A percentile compares a stretch with the other conserved stretches of the same genome.
Conservation (phyloP, 1,284 basidiomycete species). For the Cryptococcus sp. region DNA sequence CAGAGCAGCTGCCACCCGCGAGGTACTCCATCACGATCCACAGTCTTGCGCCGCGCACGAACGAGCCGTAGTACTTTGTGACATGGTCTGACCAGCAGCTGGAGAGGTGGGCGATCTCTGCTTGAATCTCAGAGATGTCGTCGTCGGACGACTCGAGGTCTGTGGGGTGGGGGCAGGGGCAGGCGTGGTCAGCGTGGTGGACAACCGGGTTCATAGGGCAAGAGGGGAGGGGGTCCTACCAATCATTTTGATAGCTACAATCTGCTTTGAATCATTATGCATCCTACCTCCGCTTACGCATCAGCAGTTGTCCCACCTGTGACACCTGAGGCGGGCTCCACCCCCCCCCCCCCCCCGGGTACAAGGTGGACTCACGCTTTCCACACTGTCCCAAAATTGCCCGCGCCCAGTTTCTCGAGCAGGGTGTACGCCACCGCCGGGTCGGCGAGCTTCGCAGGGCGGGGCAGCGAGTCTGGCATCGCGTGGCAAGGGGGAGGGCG, state of each 20-base stretch:
- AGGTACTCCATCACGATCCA: slow-evolving; percentile 99
- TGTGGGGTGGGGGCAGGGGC: slow-evolving; percentile 7
- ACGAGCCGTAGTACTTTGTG: slow-evolving; percentile 93
- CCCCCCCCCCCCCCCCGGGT: too few species aligned
- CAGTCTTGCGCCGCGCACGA: slow-evolving; percentile 92
- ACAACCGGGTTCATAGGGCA: neutral
- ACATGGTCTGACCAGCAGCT: slow-evolving; percentile 95
- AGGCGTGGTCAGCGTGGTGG: too few species aligned
- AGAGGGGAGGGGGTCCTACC: slow-evolving; percentile 56
- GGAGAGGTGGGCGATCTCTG: slow-evolving; percentile 92
- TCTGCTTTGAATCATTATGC: slow-evolving; percentile 87
- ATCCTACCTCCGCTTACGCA: slow-evolving; percentile 50
- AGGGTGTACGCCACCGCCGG: slow-evolving; percentile 86
- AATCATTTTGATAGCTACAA: slow-evolving; percentile 98
- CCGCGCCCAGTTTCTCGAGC: slow-evolving; percentile 93
- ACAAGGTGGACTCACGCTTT: slow-evolving; percentile 64
- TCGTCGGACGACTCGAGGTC: slow-evolving; percentile 70
- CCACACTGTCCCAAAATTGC: slow-evolving; percentile 94
- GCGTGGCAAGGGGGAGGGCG: neutral
- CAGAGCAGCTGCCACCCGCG: slow-evolving; percentile 95
- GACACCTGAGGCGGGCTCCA: too few species aligned
- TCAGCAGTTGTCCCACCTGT: slow-evolving; percentile 8
- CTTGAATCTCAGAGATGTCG: slow-evolving; percentile 95
- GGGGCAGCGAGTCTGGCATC: slow-evolving; percentile 12
- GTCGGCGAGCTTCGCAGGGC: slow-evolving; percentile 51